Conservation (phyloP, 208 protist species). For the Leptomonas pyrrhocoris region DNA sequence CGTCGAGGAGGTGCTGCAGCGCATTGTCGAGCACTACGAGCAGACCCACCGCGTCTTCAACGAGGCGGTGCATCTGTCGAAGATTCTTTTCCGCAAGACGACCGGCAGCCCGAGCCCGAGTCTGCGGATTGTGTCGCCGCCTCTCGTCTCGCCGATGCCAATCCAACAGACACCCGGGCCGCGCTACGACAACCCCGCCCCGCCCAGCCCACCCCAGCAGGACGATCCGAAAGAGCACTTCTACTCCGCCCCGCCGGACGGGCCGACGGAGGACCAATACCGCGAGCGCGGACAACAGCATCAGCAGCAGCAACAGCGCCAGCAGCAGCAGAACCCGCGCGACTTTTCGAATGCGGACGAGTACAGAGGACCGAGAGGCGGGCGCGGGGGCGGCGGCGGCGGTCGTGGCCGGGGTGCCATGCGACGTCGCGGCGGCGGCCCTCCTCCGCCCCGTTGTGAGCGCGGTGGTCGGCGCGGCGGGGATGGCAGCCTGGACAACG, state of each 20-base stretch:
- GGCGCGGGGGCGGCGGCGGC: constrained; percentile 7
- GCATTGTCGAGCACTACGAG: constrained; percentile 71
- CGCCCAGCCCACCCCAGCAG: constrained; percentile 58
- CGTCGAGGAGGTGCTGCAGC: constrained; percentile 79
- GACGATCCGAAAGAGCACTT: constrained; percentile 43
- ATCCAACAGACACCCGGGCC: constrained; percentile 64
- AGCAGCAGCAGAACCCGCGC: neutral
- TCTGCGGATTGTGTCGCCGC: constrained; percentile 68
- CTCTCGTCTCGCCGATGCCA: constrained; percentile 73
- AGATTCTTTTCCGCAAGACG: constrained; percentile 89
- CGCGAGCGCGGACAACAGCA: neutral
- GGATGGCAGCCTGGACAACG: constrained; percentile 5
- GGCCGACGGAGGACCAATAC: constrained; percentile 14
- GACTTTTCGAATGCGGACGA: constrained; percentile 10
- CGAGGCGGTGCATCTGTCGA: constrained; percentile 89
- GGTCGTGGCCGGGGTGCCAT: constrained; percentile 26
- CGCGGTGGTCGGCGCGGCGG: neutral
- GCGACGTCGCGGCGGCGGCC: constrained; percentile 36
- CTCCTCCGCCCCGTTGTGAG: constrained; percentile 7
- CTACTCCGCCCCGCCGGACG: constrained; percentile 28
- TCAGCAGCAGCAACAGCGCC: neutral
- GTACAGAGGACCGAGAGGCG: constrained; percentile 11
- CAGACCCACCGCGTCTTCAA: constrained; percentile 74
- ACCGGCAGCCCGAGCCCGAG: constrained; percentile 69
- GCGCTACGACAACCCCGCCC: constrained; percentile 32